These are phyloP conservation scores for Lizonia empirigonia DNA, from an alignment of 2,329 filamentous ascomycete genomes.

Conservation along the genomic window DNA sequence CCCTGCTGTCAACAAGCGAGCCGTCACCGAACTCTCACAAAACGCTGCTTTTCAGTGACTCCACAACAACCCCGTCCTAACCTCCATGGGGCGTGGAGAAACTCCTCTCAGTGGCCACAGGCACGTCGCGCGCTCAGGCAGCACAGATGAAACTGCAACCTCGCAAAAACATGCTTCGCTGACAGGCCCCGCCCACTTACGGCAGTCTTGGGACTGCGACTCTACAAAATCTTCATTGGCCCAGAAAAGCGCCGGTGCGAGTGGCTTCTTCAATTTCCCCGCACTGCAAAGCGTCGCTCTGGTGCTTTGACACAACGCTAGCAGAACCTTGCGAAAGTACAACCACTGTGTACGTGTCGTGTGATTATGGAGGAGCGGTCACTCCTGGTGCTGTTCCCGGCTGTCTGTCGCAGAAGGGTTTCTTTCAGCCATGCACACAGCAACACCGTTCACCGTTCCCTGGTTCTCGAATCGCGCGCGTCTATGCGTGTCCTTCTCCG, in stretches of 20 bases:
- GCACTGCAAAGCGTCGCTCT: constrained; percentile 31
- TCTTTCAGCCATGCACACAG: background rate
- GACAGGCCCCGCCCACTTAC: constrained; percentile 7
- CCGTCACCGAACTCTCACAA: constrained; percentile 17
- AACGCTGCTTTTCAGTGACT: constrained; percentile 9
- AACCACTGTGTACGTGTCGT: constrained; percentile 5
- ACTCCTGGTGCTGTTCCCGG: constrained; percentile 13
- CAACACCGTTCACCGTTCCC: constrained; percentile 1
- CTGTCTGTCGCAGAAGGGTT: background rate
- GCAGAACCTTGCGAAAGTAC: constrained; percentile 20
- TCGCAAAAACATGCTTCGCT: constrained; percentile 9
- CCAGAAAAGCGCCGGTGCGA: constrained; percentile 18
- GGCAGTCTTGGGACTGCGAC: constrained; percentile 3
- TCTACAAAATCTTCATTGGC: constrained; percentile 23
- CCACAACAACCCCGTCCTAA: constrained; percentile 17
- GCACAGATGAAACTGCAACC: constrained; percentile 20
- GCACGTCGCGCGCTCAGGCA: constrained; percentile 10
- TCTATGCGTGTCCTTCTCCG: constrained; percentile 13
- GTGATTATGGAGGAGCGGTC: constrained; percentile 4
- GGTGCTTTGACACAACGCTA: constrained; percentile 27
- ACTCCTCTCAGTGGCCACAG: background rate
- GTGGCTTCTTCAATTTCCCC: constrained; percentile 36
- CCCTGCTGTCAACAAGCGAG: constrained; percentile 29
- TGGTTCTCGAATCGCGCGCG: constrained; percentile 18
- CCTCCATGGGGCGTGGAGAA: constrained; percentile 13